Base-by-base conservation (phyloP, 352 stramenopile genomes). In the Pythium brachiatum region DNA sequence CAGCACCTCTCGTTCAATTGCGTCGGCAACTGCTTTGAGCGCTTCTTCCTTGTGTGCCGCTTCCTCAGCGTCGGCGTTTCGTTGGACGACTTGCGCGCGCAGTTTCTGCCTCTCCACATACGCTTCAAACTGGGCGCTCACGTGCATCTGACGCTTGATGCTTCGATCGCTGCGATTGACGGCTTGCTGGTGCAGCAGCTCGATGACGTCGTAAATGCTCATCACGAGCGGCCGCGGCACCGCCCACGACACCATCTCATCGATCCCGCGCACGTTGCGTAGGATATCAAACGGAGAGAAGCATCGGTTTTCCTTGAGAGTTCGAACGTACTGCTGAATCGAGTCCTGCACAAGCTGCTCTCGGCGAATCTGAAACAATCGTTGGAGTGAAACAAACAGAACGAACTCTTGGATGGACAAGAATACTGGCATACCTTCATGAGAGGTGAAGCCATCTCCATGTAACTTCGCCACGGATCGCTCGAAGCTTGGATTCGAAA, bases 211-310 rank as follows among this genome's bases (percentile, higher is more conserved):
- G 58, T 82, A 90, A 23, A 90, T 76, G 0, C 48, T 72, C 48
- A 74, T 65, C 5, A 76, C 81, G 4, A 90, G 66, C 18, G 76
- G 70, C 3, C 59, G 52, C 15, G 79, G 79, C 9, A 89, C 66
- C 21, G 70, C 73, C 81, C 81, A 90, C 0, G 69, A 75, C 0
- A 83, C 67, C 0, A 90, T 39, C n/a, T 89, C 74, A 3, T 77
- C 59, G 6, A 87, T 64, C 5, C 76, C 78, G 13, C 67, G 66
- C 2, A 76, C 69, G 32, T 78, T 82, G 60, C 80, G 79, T 32
- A 90, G 68, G 39, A 90, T 62, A 51, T 90, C 79, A 34, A 78
- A 81, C 9, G 62, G 76, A 1, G 70, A 83, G 26, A 74, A 87
- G 47, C 79, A 88, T 2, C 64, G 52, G 20, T 86, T 83, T 15